These are phyloP conservation scores for Alternaria sp. DNA, from an alignment of 2,329 filamentous ascomycete species.

Conservation along the genomic window DNA sequence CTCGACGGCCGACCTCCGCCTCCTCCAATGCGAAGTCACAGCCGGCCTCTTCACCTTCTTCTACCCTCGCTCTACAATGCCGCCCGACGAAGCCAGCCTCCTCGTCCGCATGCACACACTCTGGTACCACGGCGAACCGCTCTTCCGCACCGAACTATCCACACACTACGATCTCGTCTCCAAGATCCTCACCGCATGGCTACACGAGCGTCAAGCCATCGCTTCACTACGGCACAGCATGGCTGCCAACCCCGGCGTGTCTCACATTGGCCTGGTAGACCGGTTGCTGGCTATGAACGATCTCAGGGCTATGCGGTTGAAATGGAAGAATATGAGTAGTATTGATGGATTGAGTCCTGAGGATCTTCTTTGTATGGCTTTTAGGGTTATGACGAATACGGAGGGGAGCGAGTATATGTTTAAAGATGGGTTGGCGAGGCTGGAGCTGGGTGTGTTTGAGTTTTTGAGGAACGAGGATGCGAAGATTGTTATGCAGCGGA, in stretches of 20 bases:
- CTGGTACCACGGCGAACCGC: slow-evolving; percentile 34
- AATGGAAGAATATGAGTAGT: slow-evolving; percentile 47
- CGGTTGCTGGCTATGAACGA: slow-evolving; percentile 45
- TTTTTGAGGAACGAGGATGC: slow-evolving; percentile 40
- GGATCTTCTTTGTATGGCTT: slow-evolving; percentile 42
- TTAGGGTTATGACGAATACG: slow-evolving; percentile 41
- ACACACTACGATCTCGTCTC: slow-evolving; percentile 35
- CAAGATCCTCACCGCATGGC: slow-evolving; percentile 40
- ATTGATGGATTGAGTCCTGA: slow-evolving; percentile 41
- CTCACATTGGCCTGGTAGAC: slow-evolving; percentile 36
- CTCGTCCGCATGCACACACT: slow-evolving; percentile 37
- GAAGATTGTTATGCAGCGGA: slow-evolving; percentile 41
- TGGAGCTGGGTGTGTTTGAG: slow-evolving; percentile 40
- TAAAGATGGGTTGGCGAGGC: slow-evolving; percentile 39
- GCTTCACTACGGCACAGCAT: slow-evolving; percentile 32
- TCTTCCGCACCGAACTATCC: slow-evolving; percentile 36
- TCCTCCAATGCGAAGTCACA: slow-evolving; percentile 43
- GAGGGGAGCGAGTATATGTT: slow-evolving; percentile 44
- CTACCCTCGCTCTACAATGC: slow-evolving; percentile 30
- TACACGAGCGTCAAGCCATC: slow-evolving; percentile 41
- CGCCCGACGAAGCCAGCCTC: slow-evolving; percentile 33
- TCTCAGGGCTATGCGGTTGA: slow-evolving; percentile 40
- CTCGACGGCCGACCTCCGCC: slow-evolving; percentile 24
- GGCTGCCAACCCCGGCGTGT: slow-evolving; percentile 30
- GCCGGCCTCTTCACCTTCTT: slow-evolving; percentile 40